Base-by-base conservation (phyloP, 2,329 filamentous ascomycete genomes). In the Plectosphaerella cucumerina region DNA sequence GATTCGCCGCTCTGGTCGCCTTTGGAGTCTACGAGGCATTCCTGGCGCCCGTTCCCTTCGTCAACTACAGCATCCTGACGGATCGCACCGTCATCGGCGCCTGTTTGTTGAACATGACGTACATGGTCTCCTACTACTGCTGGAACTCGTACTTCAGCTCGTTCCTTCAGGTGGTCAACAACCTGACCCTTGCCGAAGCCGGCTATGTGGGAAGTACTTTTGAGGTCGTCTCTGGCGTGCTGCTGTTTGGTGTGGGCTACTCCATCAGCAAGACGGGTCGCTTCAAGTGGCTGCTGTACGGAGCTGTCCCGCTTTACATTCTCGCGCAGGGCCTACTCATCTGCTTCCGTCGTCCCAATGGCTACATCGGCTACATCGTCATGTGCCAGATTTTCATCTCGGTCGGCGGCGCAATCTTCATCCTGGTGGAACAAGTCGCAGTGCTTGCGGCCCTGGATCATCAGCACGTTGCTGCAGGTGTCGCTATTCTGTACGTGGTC, bases 21-120 rank as follows among this genome's bases (percentile, higher is more conserved):
- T 81, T 86, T 55, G 75, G 68, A 1, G 52, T 81, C 3, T 83
- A 78, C 66, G 82, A 88, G 65, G 74, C 68, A 20, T 82, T 71
- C 50, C 56, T 82, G n/a, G 79, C 84, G 0, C 77, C 74, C 0
- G 71, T 71, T 12, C 78, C 82, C 3, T 79, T 87, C 63, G 69
- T 87, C 22, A 78, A 73, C 14, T 76, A 71, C 58, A 56, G 65
- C 41, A 66, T 85, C 57, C 68, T 84, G 54, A 65, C 68, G 3
- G 70, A 80, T 52, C 72, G 74, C 15, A 81, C 76, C 20, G 73
- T 82, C 20, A 59, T 81, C 14, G 78, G 76, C 11, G 72, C 77
- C 1, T 81, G 76, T 54, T 51, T 74, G 10, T 61, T 77, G 6
- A 64, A 70, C 48, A 56, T 64, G 5, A 71, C 70, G 9, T 73